Percentiles rank a stretch among this genome's conserved stretches.
These are phyloP conservation scores for Sodiomyces alkalinus DNA, from an alignment of 2,329 filamentous ascomycete genomes.

Conservation along the genomic window DNA sequence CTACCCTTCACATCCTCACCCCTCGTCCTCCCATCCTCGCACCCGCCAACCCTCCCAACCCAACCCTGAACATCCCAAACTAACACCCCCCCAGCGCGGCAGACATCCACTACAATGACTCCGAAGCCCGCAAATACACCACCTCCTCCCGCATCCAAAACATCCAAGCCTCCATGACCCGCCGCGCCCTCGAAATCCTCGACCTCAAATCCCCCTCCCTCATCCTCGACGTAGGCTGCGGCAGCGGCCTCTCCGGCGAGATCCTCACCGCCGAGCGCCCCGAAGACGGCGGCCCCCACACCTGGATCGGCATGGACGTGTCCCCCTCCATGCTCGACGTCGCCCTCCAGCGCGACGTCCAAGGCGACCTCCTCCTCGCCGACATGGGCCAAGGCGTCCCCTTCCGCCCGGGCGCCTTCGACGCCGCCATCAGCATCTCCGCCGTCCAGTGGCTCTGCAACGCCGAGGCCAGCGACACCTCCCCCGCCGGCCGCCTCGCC, in stretches of 20 bases:
- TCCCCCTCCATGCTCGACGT: constrained; percentile 93
- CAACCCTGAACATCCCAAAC: constrained; percentile 3
- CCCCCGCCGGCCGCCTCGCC: constrained; percentile 58
- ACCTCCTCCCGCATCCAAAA: constrained; percentile 90
- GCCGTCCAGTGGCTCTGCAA: constrained; percentile 99
- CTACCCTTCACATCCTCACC: not conserved
- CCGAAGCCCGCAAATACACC: constrained; percentile 93
- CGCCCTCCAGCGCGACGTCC: constrained; percentile 78
- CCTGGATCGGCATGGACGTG: constrained; percentile 96
- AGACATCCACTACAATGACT: constrained; percentile 94
- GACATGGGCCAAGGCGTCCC: constrained; percentile 94
- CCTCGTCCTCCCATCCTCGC: too few relatives aligned
- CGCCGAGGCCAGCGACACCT: constrained; percentile 77
- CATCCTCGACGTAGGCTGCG: constrained; percentile 94
- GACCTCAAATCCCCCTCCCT: constrained; percentile 64
- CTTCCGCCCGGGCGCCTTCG: constrained; percentile 82
- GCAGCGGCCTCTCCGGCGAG: constrained; percentile 85
- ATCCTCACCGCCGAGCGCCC: constrained; percentile 63
- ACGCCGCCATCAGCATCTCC: constrained; percentile 86
- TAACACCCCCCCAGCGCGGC: constrained; percentile 47
- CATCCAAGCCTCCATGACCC: constrained; percentile 90
- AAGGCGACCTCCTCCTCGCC: constrained; percentile 84
- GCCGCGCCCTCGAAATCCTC: constrained; percentile 83
- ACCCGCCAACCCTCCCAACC: constrained; percentile 5
- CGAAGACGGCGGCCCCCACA: constrained; percentile 69